Base-by-base conservation (phyloP, 1,284 basidiomycete species). In the Marasmius oreades region DNA sequence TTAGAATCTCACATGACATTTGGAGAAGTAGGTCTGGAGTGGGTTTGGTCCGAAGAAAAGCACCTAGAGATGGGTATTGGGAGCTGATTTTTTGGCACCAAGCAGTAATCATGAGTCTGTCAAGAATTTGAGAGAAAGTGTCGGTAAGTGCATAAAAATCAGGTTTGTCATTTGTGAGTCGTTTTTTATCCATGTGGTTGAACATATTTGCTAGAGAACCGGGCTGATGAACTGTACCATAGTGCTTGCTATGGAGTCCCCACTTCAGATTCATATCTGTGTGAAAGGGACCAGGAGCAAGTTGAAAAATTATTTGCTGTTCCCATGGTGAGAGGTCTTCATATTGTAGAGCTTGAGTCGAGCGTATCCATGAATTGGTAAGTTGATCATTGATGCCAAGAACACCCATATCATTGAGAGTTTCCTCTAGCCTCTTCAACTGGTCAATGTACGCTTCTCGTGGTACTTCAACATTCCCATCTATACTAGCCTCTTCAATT, bases 271-370 rank as follows among this genome's bases (percentile, higher is more conserved):
- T 73, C 52, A 73, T 57, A 14, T 55, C 48, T 10, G 67, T 45
- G 60, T 72, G 68, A 52, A 71, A 72, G 0, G 68, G 44, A 0
- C 66, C 68, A 26, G 65, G 56, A 0, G 59, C 70, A 7, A 70
- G 56, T 51, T 66, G 62, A 46, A 69, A 64, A 0, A 66, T 54
- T 45, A 68, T 61, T 2, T 62, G 57, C 0, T 55, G 59, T 11
- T 52, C 52, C 61, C 64, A 70, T 0, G 63, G 44, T 52, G 61
- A 63, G 0, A 65, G 8, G 55, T 72, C 70, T 7, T 42, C 53
- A 11, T 14, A 3, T 23, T 26, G 53, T 36, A 18, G 5, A 11
- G 12, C 23, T 20, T 45, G 43, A 3, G 43, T 24, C 14, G 14
- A 16, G 5, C 62, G 66, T 36, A 63, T 65, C 1, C 61, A 56